phyloP scores from a whole-genome alignment of 176 grass and related monocot genomes.

The Oryza punctata region DNA sequence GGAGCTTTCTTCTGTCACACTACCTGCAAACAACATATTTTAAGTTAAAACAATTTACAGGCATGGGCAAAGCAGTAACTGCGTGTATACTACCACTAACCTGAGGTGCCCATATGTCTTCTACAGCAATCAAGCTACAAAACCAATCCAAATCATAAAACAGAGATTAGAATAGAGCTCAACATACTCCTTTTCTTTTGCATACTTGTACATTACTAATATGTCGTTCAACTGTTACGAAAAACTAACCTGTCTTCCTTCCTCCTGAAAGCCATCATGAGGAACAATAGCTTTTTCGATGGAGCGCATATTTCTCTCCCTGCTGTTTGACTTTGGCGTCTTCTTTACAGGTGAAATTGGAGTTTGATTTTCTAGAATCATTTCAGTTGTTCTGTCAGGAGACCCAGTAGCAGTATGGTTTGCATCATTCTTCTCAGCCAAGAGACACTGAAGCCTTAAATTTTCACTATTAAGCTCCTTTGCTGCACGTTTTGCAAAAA shows the following conservation, averaged over 20 bases:
- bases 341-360: conserved; percentile 9
- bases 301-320: background rate
- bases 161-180: conserved; percentile 23
- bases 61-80: conserved; percentile 12
- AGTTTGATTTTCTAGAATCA: conserved; percentile 9
- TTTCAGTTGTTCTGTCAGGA: conserved; percentile 12
- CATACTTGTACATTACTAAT: conserved; percentile 23
- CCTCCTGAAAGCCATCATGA: conserved; percentile 20
- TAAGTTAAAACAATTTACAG: conserved; percentile 29
- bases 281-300: conserved; percentile 6
- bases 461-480: conserved; percentile 62
- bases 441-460: conserved; percentile 50
- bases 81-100: conserved; percentile 48
- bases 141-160: conserved; percentile 43
- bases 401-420: background rate
- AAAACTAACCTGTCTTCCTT: conserved; percentile 36
- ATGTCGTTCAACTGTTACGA: conserved; percentile 9
- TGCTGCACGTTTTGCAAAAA: conserved; percentile 42
- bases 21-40: conserved; percentile 45
- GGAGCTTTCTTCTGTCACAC: conserved; percentile 31
- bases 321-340: conserved; percentile 20
- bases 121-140: conserved; percentile 52
- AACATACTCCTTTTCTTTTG: conserved; percentile 9
- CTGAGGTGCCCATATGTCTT: conserved; percentile 37
- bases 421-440: conserved; percentile 51